A percentile compares a stretch with the other conserved stretches of the same genome.
Evolutionary conservation across 768 basidiomycete species (phyloP).

Genomic region (Tricholoma bakamatsutake): DNA sequence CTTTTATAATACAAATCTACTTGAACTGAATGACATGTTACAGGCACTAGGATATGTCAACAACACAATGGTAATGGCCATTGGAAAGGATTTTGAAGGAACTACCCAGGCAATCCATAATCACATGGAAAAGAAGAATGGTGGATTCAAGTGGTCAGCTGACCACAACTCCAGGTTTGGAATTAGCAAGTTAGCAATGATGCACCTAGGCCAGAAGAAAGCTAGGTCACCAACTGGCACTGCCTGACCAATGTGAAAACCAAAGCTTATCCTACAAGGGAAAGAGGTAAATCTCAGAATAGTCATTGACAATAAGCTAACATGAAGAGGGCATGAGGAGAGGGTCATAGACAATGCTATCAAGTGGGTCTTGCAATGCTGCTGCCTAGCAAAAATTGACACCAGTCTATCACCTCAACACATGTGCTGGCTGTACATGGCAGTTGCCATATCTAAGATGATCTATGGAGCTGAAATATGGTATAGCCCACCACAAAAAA

Average conservation of each 20-base stretch:
- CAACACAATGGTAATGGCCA: not conserved
- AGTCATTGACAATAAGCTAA: no score
- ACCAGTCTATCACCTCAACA: no score
- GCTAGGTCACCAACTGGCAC: not conserved
- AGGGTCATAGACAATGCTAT: no score
- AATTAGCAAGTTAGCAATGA: conserved; percentile 16
- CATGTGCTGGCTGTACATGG: no score
- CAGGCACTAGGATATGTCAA: conserved; percentile 2
- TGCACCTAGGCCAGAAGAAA: conserved; percentile 1
- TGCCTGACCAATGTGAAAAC: not conserved
- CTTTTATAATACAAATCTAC: conserved; percentile 19
- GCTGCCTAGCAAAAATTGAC: no score
- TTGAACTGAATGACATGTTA: not conserved
- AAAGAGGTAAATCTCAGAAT: no score
- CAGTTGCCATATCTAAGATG: no score
- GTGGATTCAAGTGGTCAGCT: conserved; percentile 13
- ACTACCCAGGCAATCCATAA: not conserved
- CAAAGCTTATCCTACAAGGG: conserved; percentile 1
- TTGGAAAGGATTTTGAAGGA: not conserved
- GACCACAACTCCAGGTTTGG: not conserved
- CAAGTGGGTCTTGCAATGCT: no score
- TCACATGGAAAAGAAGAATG: conserved; percentile 4
- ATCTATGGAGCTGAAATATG: no score
- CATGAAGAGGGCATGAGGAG: no score
- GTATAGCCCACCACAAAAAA: no score